A percentile compares a stretch with the other conserved stretches of the same genome.
phyloP scores from a whole-genome alignment of 1,284 basidiomycete species.

The Microbotryomycetes sp. region DNA sequence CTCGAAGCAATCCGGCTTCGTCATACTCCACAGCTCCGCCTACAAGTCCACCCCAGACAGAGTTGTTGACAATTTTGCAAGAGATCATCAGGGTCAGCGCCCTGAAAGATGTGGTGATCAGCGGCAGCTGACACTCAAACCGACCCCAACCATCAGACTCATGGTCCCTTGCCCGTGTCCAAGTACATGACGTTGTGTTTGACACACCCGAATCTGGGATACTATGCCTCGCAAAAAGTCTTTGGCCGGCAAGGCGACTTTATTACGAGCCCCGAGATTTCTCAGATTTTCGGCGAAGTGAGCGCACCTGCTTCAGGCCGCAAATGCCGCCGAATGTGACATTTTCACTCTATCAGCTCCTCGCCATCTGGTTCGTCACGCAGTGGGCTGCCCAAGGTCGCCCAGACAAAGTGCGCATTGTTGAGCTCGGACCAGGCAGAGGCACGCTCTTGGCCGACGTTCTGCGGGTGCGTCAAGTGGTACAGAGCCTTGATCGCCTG shows the following conservation, averaged over 20 bases:
- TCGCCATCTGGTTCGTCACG: constrained; percentile 77
- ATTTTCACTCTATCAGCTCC: constrained; percentile 51
- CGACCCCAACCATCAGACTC: too few relatives aligned
- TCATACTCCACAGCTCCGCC: too few relatives aligned
- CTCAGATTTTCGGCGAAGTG: constrained; percentile 94
- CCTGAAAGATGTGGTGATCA: too few relatives aligned
- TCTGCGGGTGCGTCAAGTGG: constrained; percentile 56
- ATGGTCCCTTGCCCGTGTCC: constrained; percentile 75
- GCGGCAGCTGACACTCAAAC: too few relatives aligned
- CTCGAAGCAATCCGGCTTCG: too few relatives aligned
- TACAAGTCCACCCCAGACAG: too few relatives aligned
- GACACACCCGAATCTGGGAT: constrained; percentile 76
- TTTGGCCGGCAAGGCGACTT: constrained; percentile 89
- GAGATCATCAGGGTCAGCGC: constrained; percentile 30
- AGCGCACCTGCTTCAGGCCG: constrained; percentile 43
- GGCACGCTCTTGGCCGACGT: constrained; percentile 90
- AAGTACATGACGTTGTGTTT: constrained; percentile 85
- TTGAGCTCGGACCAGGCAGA: constrained; percentile 90
- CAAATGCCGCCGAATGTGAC: constrained; percentile 10
- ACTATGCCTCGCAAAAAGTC: constrained; percentile 69
- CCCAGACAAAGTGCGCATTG: constrained; percentile 55
- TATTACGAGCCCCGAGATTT: constrained; percentile 93
- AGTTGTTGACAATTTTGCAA: constrained; percentile 21
- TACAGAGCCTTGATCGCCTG: not conserved
- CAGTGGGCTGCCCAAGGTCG: constrained; percentile 61